Base-by-base conservation (phyloP, 495 filamentous ascomycete genomes). In the Penicillium desertorum region DNA sequence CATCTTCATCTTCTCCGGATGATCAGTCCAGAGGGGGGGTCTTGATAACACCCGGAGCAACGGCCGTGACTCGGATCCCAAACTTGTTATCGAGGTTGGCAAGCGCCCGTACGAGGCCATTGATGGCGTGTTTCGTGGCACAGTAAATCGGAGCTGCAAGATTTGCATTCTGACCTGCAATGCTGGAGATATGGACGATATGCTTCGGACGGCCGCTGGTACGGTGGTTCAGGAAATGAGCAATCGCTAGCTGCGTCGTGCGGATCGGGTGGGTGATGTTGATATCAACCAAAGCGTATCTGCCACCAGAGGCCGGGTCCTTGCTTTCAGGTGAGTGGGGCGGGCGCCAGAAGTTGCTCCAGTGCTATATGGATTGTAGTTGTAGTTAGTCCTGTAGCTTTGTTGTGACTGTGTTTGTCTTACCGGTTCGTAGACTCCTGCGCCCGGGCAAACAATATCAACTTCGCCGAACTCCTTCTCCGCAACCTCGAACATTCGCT, bases 211-310 rank as follows among this genome's bases (percentile, higher is more conserved):
- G 71, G 25, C 65, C 71, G 58, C 56, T 71, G 22, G 64, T 63
- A 12, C 64, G 66, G 17, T 66, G 49, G 12, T 65, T 66, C 7
- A 74, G 63, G 73, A 85, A 88, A 59, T 83, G 73, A 10, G 80
- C 73, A 46, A 89, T 81, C 14, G 84, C 86, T 11, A 88, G 71
- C 62, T 88, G 86, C 12, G 84, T 86, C 7, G 77, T 74, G 51
- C 85, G 84, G 66, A 89, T 88, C 0, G 86, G 86, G 66, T 88
- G 86, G 6, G 83, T 87, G 58, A 88, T 47, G 66, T 88, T 88
- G 72, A 89, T 85, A 64, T 88, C 85, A 34, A 89, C 36, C 54
- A 72, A 58, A 19, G 79, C 79, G 62, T 88, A 89, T 51, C 76
- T 71, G 51, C 78, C 75, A 1, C 74, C 62, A 23, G 68, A 57